Conservation (phyloP, 139 green algal species). For the Chlorella sorokiniana region DNA sequence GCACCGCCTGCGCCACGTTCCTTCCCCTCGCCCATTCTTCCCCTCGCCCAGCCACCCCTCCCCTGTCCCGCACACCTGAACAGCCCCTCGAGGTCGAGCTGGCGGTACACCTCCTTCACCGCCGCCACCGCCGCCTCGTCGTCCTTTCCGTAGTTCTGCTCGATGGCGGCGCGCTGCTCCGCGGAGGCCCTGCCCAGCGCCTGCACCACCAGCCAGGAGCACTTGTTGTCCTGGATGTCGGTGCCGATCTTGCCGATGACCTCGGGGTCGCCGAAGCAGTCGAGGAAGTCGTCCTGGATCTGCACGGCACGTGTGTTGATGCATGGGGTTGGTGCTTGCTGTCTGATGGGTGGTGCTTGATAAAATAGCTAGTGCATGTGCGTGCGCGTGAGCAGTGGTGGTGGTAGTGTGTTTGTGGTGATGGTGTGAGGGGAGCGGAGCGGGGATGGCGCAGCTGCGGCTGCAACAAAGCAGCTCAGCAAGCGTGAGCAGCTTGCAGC, state of each 20-base stretch:
- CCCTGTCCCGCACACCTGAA: slow-evolving; percentile 64
- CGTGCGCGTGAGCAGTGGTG: too few species aligned
- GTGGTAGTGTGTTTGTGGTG: too few species aligned
- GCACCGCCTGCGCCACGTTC: neutral
- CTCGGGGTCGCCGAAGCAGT: slow-evolving; percentile 93
- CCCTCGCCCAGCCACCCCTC: neutral
- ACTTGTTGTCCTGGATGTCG: slow-evolving; percentile 99
- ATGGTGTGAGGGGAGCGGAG: too few species aligned
- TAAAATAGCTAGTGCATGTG: neutral
- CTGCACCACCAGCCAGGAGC: slow-evolving; percentile 95
- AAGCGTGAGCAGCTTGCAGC: neutral
- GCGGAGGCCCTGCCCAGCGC: slow-evolving; percentile 79
- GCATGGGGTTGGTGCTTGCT: neutral
- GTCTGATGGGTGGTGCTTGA: too few species aligned
- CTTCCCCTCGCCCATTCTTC: neutral
- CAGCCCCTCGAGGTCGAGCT: slow-evolving; percentile 81
- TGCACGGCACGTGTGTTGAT: slow-evolving; percentile 26
- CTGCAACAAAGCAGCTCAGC: neutral
- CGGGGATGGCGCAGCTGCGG: neutral
- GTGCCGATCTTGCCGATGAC: slow-evolving; percentile 98
- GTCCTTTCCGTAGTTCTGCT: slow-evolving; percentile 91
- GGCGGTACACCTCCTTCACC: slow-evolving; percentile 91
- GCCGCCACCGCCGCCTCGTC: slow-evolving; percentile 69
- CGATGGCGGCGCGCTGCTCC: slow-evolving; percentile 83
- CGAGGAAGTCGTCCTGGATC: slow-evolving; percentile 98